Conservation (phyloP, 2,329 filamentous ascomycete species). For the Colletotrichum musae region DNA sequence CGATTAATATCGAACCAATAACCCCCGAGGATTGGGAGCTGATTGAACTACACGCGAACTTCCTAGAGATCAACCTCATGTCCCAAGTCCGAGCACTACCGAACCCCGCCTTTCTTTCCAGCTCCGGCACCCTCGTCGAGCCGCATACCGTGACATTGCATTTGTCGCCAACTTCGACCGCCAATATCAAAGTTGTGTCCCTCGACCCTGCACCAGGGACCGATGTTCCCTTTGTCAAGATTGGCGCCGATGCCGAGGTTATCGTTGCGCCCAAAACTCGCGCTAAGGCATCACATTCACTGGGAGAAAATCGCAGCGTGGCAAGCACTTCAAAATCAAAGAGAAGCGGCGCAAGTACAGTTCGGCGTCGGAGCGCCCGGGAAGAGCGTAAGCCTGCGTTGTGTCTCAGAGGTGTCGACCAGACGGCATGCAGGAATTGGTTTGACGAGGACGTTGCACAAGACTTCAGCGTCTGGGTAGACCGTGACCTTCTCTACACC, state of each 20-base stretch:
- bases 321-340: slow-evolving; percentile 85
- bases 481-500: slow-evolving; percentile 80
- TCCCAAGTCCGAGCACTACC: slow-evolving; percentile 94
- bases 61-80: slow-evolving; percentile 93
- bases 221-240: slow-evolving; percentile 86
- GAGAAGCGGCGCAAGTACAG: slow-evolving; percentile 79
- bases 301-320: slow-evolving; percentile 84
- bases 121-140: slow-evolving; percentile 64
- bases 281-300: slow-evolving; percentile 75
- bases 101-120: slow-evolving; percentile 79
- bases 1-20: slow-evolving; percentile 95
- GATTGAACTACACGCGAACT: slow-evolving; percentile 96
- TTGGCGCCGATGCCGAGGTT: slow-evolving; percentile 94
- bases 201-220: slow-evolving; percentile 81
- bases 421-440: slow-evolving; percentile 78
- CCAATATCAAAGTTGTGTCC: slow-evolving; percentile 88
- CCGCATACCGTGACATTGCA: slow-evolving; percentile 91
- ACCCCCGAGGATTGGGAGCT: slow-evolving; percentile 99
- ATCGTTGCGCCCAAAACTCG: slow-evolving; percentile 96
- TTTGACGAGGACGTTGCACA: slow-evolving; percentile 78
- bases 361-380: slow-evolving; percentile 68
- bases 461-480: slow-evolving; percentile 85
- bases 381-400: slow-evolving; percentile 78
- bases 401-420: slow-evolving; percentile 86
- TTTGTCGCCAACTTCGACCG: slow-evolving; percentile 94